Evolutionary conservation across 371 early-diverging fungal genomes (phyloP).

Genomic region (Chytridium lagenaria): DNA sequence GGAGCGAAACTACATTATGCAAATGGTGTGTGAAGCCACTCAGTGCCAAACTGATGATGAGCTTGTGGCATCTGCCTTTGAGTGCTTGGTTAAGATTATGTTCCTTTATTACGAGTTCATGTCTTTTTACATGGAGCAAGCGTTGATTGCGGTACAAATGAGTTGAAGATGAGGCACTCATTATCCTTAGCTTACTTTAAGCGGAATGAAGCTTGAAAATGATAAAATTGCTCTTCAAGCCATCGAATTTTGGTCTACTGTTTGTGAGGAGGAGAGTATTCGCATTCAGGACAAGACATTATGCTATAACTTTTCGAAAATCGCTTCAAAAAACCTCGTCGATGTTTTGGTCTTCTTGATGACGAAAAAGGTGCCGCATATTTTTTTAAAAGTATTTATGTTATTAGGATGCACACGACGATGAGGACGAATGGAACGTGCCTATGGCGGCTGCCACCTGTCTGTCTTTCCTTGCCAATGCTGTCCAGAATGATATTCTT

Average conservation of each 20-base stretch:
- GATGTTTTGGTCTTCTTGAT: constrained; percentile 87
- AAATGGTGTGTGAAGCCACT: constrained; percentile 95
- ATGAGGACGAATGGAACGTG: constrained; percentile 97
- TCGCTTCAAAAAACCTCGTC: constrained; percentile 76
- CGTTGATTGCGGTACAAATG: constrained; percentile 80
- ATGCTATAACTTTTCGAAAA: constrained; percentile 72
- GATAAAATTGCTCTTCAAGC: constrained; percentile 92
- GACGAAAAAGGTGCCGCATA: constrained; percentile 72
- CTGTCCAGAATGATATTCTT: constrained; percentile 79
- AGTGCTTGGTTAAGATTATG: constrained; percentile 95
- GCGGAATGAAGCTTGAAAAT: constrained; percentile 86
- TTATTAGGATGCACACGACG: constrained; percentile 88
- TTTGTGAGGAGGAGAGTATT: constrained; percentile 87
- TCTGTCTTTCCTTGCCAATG: constrained; percentile 83
- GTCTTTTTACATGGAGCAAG: constrained; percentile 93
- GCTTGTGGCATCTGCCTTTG: constrained; percentile 86
- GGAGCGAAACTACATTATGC: constrained; percentile 97
- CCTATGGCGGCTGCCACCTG: constrained; percentile 98
- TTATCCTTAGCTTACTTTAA: constrained; percentile 66
- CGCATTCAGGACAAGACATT: constrained; percentile 20
- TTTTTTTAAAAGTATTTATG: background rate
- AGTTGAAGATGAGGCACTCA: background rate
- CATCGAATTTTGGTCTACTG: constrained; percentile 98
- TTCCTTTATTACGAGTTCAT: constrained; percentile 93
- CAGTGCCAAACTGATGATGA: constrained; percentile 69